Evolutionary conservation across 2,329 filamentous ascomycete species (phyloP), one percentile per base, ranked within the genome.

Genomic region (Tolypocladium endophyticum): DNA sequence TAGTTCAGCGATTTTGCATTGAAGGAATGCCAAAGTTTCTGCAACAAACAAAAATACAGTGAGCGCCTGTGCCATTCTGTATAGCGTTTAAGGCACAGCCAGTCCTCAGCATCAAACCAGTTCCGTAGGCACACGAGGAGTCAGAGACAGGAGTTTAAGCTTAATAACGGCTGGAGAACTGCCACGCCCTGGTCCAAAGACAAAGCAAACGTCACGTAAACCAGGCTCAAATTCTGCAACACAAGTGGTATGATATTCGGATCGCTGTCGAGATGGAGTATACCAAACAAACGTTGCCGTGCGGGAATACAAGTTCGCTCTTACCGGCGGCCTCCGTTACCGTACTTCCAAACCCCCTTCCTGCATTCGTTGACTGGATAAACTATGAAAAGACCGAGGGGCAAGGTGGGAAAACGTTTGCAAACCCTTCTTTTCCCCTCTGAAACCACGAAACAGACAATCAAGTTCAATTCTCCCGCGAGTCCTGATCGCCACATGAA

Each of bases 401-500:
- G 58, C 60, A 62, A 60, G 60, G 64, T 47, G 60, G 59, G 61
- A 63, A 60, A 59, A 61, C 63, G 64, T 57, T 43, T 33, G 57
- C 20, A n/a, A 54, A 63, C 56, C 55, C 52, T 65, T 64, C 70
- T 71, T 71, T 72, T 67, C 66, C 66, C 69, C 54, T 62, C 61
- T 64, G 58, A 68, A 67, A 67, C 68, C 69, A 68, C 67, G 66
- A 64, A 61, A 55, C 62, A 58, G 43, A 55, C 61, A 58, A 30
- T n/a, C 18, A 43, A 58, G 38, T 14, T 30, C 58, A 52, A 55
- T 55, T 59, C 64, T 61, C 66, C 70, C 62, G 64, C 63, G 64
- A 67, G 65, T 70, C 69, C 69, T 62, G 64, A 71, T 74, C 72
- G 71, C 72, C 73, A 63, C 71, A 71, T 71, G 69, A 61, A 70